phyloP scores from a whole-genome alignment of 2,329 filamentous ascomycete genomes.

The Pezicula carpinea region DNA sequence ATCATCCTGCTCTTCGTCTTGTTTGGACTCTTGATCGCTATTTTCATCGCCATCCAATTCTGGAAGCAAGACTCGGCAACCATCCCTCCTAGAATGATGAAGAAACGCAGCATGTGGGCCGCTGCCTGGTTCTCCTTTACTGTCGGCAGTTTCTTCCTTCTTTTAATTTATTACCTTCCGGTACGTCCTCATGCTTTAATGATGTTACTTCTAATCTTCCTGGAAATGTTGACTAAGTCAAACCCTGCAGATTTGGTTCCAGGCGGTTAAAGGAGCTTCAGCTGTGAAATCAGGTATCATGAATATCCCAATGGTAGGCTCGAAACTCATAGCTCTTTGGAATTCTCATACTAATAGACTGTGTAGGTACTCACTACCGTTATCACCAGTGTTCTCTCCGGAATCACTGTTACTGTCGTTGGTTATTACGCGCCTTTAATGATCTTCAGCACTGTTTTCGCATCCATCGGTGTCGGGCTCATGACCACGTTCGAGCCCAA shows the following conservation, averaged over 20 bases:
- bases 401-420: slow-evolving; percentile 32
- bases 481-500: slow-evolving; percentile 46
- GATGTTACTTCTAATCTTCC: too few relatives aligned
- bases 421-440: slow-evolving; percentile 60
- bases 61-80: slow-evolving; percentile 35
- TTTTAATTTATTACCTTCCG: slow-evolving; percentile 39
- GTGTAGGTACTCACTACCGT: slow-evolving; percentile 27
- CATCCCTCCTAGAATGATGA: slow-evolving; percentile 34
- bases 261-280: slow-evolving; percentile 38
- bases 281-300: slow-evolving; percentile 41
- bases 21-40: slow-evolving; percentile 22
- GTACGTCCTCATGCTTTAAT: too few relatives aligned
- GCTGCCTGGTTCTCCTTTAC: slow-evolving; percentile 30
- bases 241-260: slow-evolving; percentile 37
- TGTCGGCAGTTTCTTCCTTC: slow-evolving; percentile 31
- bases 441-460: slow-evolving; percentile 44
- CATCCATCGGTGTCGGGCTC: slow-evolving; percentile 38
- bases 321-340: too few relatives aligned
- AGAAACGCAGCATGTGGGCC: slow-evolving; percentile 31
- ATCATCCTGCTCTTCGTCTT: slow-evolving; percentile 9
- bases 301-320: slow-evolving; percentile 24
- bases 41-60: slow-evolving; percentile 29
- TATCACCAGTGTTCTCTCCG: slow-evolving; percentile 16
- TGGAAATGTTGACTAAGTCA: too few relatives aligned
- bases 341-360: too few relatives aligned